Base-by-base conservation (phyloP, 305 asterid species). In the Rubia tinctorum region DNA sequence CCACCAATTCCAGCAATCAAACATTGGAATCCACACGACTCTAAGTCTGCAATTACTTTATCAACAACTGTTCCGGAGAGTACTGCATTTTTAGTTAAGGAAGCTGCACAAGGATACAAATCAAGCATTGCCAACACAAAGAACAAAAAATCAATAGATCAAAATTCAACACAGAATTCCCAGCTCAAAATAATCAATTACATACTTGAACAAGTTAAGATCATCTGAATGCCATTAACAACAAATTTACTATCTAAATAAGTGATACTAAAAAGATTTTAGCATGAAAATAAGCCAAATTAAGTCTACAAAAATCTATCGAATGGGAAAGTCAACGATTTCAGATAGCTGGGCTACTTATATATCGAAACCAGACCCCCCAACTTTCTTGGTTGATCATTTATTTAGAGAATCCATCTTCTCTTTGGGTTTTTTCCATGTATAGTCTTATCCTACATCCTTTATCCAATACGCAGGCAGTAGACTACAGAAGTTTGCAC, bases 1-100 rank as follows among this genome's bases (percentile, higher is more conserved):
- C 97, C 99, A 43, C 99, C 99, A 60, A 92, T 94, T 71, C 93
- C 99, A 15, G 98, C 98, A 51, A 80, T 84, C 73, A 92, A 76
- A 81, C 98, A 91, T 39, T 92, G 89, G 83, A 89, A 94, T 51
- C 99, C 98, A 42, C 83, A 68, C 37, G 92, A 81, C 75, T 91
- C 92, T 59, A 94, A 69, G 79, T 92, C 98, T 34, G 87, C 82
- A 4, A 91, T 84, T 58, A 92, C 84, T 85, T 86, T 86, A 78
- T 92, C 93, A 37, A 92, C 95, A 1, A 94, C 88, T 13, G 88
- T 80, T 82, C 92, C 96, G 80, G 99, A 88, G 76, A 92, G 80
- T 59, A 92, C 97, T 93, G 85, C 55, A 71, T 15, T 51, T 51
- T 17, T 75, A 71, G 90, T 90, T 77, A 93, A 88, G 93, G 83